Percentiles rank a stretch among this genome's conserved stretches.
phyloP scores from a whole-genome alignment of 768 basidiomycete species.

The Collybia sordida region DNA sequence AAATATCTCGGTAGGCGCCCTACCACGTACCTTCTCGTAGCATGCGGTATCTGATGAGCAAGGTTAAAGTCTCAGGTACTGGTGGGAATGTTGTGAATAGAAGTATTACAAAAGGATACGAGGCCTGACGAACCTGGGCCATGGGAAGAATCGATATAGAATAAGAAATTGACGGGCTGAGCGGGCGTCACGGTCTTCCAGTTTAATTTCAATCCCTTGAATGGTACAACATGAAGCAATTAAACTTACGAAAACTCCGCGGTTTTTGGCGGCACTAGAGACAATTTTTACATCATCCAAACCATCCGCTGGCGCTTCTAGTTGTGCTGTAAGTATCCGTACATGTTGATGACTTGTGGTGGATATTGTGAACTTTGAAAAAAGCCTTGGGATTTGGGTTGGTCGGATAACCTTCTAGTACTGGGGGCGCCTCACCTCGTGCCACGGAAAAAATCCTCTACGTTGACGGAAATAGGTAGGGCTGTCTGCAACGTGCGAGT shows the following conservation, averaged over 20 bases:
- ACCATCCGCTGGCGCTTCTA: slow-evolving; percentile 45
- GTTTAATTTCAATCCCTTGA: slow-evolving; percentile 1
- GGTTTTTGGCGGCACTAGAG: slow-evolving; percentile 43
- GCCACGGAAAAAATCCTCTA: slow-evolving; percentile 94
- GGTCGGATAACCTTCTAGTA: background rate
- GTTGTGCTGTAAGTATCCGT: slow-evolving; percentile 62
- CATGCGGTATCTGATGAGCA: slow-evolving; percentile 76
- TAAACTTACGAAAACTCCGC: slow-evolving; percentile 47
- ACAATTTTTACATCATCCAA: slow-evolving; percentile 52
- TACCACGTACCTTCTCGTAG: slow-evolving; percentile 69
- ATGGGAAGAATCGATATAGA: slow-evolving; percentile 65
- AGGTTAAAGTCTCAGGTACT: slow-evolving; percentile 63
- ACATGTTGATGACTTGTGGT: slow-evolving; percentile 77
- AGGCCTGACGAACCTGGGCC: slow-evolving; percentile 52
- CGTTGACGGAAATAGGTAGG: slow-evolving; percentile 88
- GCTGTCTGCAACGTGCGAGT: slow-evolving; percentile 61
- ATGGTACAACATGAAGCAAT: background rate
- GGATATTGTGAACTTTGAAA: slow-evolving; percentile 90
- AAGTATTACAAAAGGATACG: background rate
- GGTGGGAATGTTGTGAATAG: background rate
- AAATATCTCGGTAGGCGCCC: background rate
- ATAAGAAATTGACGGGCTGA: slow-evolving; percentile 78
- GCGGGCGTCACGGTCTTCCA: slow-evolving; percentile 71
- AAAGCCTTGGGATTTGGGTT: slow-evolving; percentile 50
- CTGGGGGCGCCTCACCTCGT: slow-evolving; percentile 49